These are phyloP conservation scores for Fraxinus excelsior DNA, from an alignment of 257 asterid species.

Conservation along the genomic window DNA sequence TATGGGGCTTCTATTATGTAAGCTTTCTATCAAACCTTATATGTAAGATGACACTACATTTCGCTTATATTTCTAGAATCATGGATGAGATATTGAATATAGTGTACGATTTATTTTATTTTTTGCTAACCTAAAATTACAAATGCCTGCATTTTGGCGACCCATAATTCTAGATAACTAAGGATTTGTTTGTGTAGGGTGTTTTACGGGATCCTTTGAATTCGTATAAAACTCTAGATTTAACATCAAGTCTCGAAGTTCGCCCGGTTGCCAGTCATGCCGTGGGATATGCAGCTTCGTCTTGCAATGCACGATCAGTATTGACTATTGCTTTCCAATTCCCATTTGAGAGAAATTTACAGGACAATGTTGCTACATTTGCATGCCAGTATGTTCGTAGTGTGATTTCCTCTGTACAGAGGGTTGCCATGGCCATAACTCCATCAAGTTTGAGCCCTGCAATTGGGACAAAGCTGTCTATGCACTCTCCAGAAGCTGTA, in stretches of 20 bases:
- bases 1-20: not conserved
- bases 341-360: slow-evolving; percentile 85
- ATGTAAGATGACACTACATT: not conserved
- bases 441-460: slow-evolving; percentile 69
- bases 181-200: slow-evolving; percentile 32
- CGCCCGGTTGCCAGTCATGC: slow-evolving; percentile 47
- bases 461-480: slow-evolving; percentile 55
- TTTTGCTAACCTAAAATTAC: not conserved
- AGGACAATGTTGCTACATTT: slow-evolving; percentile 80
- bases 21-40: not conserved
- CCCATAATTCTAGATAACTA: slow-evolving; percentile 1
- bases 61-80: not conserved
- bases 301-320: slow-evolving; percentile 63
- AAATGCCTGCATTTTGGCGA: not conserved
- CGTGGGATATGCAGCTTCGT: slow-evolving; percentile 35
- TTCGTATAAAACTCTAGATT: slow-evolving; percentile 68
- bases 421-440: slow-evolving; percentile 91
- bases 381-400: slow-evolving; percentile 95
- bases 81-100: not conserved
- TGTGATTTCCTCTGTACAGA: slow-evolving; percentile 89
- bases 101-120: not conserved
- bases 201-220: slow-evolving; percentile 45
- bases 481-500: slow-evolving; percentile 87
- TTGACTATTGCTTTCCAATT: slow-evolving; percentile 93
- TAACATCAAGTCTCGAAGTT: slow-evolving; percentile 81